These are phyloP conservation scores for Suhomyces faveliae DNA, from an alignment of 805 yeast genomes.

Conservation along the genomic window DNA sequence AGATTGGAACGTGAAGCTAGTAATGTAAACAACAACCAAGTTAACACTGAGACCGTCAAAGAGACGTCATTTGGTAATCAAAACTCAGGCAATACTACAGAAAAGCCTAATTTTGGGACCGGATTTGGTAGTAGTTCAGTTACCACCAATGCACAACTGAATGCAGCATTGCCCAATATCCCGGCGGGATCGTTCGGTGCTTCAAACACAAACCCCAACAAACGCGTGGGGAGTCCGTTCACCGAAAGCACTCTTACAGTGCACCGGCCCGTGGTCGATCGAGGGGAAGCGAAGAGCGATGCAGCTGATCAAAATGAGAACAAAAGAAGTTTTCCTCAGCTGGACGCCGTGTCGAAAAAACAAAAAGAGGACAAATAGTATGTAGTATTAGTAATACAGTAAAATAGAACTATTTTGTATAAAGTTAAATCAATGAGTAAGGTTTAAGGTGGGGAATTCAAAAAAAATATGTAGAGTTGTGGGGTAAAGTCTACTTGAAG, in stretches of 20 bases:
- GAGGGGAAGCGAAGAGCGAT: constrained; percentile 1
- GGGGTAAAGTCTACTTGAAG: background rate
- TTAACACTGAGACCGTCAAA: too few relatives aligned
- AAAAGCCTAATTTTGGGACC: background rate
- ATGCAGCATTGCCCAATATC: background rate
- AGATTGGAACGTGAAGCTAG: constrained; percentile 36
- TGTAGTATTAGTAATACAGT: background rate
- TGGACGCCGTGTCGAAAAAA: constrained; percentile 4
- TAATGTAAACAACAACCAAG: background rate
- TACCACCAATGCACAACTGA: background rate
- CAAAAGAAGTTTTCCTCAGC: constrained; percentile 5
- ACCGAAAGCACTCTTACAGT: constrained; percentile 33
- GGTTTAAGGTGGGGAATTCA: background rate
- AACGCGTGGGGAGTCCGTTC: constrained; percentile 20
- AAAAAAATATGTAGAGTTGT: background rate
- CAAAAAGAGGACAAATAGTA: constrained; percentile 4
- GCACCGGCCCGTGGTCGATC: constrained; percentile 25
- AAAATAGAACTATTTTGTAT: background rate
- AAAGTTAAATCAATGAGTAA: background rate
- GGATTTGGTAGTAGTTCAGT: background rate
- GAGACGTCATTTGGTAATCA: background rate
- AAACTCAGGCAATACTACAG: background rate
- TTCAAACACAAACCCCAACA: background rate
- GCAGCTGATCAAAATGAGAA: constrained; percentile 4
- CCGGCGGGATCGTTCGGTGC: background rate